These are phyloP conservation scores for Angophora floribunda DNA, from an alignment of 345 rosid species.

Conservation along the genomic window DNA sequence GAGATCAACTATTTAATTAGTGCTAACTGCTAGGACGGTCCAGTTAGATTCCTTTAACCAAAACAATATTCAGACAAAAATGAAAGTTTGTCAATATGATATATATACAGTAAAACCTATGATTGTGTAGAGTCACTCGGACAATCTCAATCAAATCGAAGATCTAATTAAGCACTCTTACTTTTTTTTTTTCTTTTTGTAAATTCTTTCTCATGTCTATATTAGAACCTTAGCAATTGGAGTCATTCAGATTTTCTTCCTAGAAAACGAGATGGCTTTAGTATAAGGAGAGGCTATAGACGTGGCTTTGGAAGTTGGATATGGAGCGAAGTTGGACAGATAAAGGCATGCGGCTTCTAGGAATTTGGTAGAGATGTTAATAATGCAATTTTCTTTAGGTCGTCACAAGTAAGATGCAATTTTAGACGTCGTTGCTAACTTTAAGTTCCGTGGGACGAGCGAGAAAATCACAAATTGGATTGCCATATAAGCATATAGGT, in stretches of 20 bases:
- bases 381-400: background rate
- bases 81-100: background rate
- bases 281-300: background rate
- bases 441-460: background rate
- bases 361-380: background rate
- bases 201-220: background rate
- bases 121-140: background rate
- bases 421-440: background rate
- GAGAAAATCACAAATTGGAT: background rate
- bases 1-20: background rate
- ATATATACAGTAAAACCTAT: background rate
- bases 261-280: background rate
- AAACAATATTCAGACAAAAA: background rate
- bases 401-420: background rate
- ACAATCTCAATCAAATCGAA: background rate
- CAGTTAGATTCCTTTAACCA: background rate
- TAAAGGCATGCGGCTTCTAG: background rate
- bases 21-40: background rate
- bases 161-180: background rate
- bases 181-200: background rate
- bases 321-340: background rate
- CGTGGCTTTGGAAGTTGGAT: background rate
- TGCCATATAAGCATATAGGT: background rate
- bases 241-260: background rate
- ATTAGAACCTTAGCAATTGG: background rate